phyloP scores from a whole-genome alignment of 345 rosid species.

The Boechera stricta region DNA sequence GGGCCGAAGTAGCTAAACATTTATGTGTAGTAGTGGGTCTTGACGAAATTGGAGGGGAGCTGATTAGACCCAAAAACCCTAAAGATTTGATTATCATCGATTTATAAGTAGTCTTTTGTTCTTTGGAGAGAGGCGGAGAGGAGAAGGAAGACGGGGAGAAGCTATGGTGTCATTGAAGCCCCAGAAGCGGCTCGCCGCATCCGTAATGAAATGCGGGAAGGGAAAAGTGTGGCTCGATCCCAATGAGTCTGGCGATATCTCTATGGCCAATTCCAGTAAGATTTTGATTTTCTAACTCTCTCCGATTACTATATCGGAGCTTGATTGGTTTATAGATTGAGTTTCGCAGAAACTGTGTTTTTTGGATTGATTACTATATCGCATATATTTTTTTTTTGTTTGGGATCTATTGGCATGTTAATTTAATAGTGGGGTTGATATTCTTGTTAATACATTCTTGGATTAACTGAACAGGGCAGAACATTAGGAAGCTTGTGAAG shows the following conservation, averaged over 20 bases:
- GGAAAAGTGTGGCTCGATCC: constrained; percentile 81
- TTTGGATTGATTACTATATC: neutral
- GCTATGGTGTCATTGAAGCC: constrained; percentile 69
- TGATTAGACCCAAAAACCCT: constrained; percentile 23
- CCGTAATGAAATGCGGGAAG: constrained; percentile 72
- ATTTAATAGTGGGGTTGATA: neutral
- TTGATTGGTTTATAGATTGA: constrained; percentile 4
- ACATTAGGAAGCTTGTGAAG: constrained; percentile 76
- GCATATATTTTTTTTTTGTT: too few relatives aligned
- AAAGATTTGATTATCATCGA: neutral
- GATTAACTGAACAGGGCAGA: constrained; percentile 57
- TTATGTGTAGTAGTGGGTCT: neutral
- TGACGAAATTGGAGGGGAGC: neutral
- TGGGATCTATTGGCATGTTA: neutral
- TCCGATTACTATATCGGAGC: neutral
- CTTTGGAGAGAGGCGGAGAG: constrained; percentile 5
- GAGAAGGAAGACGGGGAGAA: constrained; percentile 28
- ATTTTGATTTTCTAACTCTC: neutral
- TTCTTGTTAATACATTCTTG: neutral
- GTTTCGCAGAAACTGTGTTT: neutral
- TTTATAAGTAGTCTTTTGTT: neutral
- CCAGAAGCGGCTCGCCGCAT: constrained; percentile 76
- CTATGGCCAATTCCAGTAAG: constrained; percentile 82
- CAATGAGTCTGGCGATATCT: constrained; percentile 64
- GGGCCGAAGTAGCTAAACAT: neutral